Base-by-base conservation (phyloP, 805 yeast genomes). In the Saturnispora saitoi region DNA sequence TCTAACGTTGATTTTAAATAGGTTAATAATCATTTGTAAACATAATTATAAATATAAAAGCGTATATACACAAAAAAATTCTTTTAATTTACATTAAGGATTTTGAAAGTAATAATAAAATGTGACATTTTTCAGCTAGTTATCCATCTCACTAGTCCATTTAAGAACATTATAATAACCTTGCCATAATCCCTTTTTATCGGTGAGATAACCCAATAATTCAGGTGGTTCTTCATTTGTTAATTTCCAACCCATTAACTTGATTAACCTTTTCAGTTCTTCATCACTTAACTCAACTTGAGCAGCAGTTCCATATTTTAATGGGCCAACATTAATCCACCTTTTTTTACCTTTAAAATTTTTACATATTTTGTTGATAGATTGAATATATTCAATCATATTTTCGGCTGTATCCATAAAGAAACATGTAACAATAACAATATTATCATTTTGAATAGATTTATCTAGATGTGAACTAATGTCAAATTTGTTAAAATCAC, bases 381-480 rank as follows among this genome's bases (percentile, higher is more conserved):
- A 66, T 47, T 83, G 83, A 48, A 91, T 64, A 63, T 90, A 90
- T 37, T 79, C 82, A 53, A 91, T 70, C 43, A 87, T 61, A 58
- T 90, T 86, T 57, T 87, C 95, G 0, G 97, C 97, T 0, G 98
- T 91, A 64, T 91, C 98, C 26, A 91, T 71, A 66, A 91, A 90
- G 60, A 84, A 91, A 4, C 83, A 83, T 0, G 86, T 73, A 3
- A 81, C 76, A 1, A 85, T 70, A 4, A 83, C 73, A 19, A 83
- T 66, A 48, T 73, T 73, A 2, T 75, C 73, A 40, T 69, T 54
- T 8, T 34, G 38, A 15, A 32, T 42, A 12, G 53, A 50, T 4
- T 45, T 22, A 14, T 43, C 42, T 14, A 47, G 48, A 43, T 50
- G 43, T 7, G 63, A 54, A 0, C 63, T 59, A 4, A 71, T 47